Conservation (phyloP, 2,329 filamentous ascomycete genomes). For the Cercospora sp. region DNA sequence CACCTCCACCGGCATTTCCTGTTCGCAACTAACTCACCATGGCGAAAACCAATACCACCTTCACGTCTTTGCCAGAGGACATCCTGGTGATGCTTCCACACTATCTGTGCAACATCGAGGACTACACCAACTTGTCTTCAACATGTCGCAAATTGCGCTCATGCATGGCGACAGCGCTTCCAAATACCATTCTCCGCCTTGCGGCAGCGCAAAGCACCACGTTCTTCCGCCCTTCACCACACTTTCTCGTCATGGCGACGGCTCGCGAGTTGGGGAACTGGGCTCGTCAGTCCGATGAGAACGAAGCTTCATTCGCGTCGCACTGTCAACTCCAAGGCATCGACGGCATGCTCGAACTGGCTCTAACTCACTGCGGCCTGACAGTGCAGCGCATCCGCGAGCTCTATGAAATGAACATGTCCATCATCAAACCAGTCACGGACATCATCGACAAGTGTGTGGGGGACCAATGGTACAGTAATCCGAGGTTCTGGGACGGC, state of each 20-base stretch:
- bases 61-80: slow-evolving; percentile 23
- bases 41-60: neutral
- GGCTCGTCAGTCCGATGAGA: slow-evolving; percentile 34
- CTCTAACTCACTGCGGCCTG: slow-evolving; percentile 35
- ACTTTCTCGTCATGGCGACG: slow-evolving; percentile 41
- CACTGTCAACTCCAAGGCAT: slow-evolving; percentile 32
- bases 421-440: slow-evolving; percentile 38
- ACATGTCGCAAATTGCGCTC: slow-evolving; percentile 36
- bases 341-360: slow-evolving; percentile 38
- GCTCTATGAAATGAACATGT: slow-evolving; percentile 35
- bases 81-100: slow-evolving; percentile 27
- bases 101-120: slow-evolving; percentile 39
- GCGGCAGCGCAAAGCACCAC: slow-evolving; percentile 38
- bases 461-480: slow-evolving; percentile 35
- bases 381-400: slow-evolving; percentile 39
- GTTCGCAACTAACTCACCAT: neutral
- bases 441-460: slow-evolving; percentile 41
- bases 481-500: slow-evolving; percentile 37
- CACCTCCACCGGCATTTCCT: neutral
- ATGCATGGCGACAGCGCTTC: slow-evolving; percentile 26
- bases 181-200: slow-evolving; percentile 38
- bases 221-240: slow-evolving; percentile 44
- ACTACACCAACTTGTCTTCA: slow-evolving; percentile 36
- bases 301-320: slow-evolving; percentile 30
- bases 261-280: slow-evolving; percentile 40